Base-by-base conservation (phyloP, 106 monocot species). In the Apostasia ramifera region DNA sequence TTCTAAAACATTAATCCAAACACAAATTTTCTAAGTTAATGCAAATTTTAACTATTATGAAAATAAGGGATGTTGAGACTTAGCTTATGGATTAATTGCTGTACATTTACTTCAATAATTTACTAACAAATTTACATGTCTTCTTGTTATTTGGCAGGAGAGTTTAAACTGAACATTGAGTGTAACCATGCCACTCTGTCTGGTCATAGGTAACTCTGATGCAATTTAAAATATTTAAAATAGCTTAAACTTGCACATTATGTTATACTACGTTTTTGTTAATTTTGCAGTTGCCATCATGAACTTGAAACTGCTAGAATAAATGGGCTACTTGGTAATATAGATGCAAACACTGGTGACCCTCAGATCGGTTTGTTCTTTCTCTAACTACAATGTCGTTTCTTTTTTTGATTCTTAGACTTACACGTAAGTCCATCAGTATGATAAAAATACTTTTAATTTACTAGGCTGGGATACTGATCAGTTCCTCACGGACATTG, bases 231-330 rank as follows among this genome's bases (percentile, higher is more conserved):
- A 1, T 70, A 57, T 56, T n/a, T 3, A 44, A 46, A 57, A 55
- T 44, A 47, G 12, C 7, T 45, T 68, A 54, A 42, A 50, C 42
- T 66, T 1, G 48, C 47, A 26, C 46, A 49, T 66, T 57, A 58
- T 47, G 47, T 67, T 7, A 52, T 50, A 10, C 3, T 67, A 59
- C 1, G 49, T 42, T 14, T 40, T 39, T 44, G 4, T 43, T 67
- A 38, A 66, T 66, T 11, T 65, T 76, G 9, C 68, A 98, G 97
- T 71, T 98, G 97, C 77, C 84, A 85, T 59, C 92, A 98, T 80
- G 97, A 98, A 47, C 92, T 98, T 85, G 97, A 98, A 80, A 98
- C 97, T 57, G 86, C 97, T 55, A 82, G 97, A 78, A 92, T 98
- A 56, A 98, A 90, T 83, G 92, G 97, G 26, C 63, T 92, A 38